Evolutionary conservation across 306 rosid genomes (phyloP), one percentile per base, ranked within the genome.

Genomic region (Carpinus fangiana): DNA sequence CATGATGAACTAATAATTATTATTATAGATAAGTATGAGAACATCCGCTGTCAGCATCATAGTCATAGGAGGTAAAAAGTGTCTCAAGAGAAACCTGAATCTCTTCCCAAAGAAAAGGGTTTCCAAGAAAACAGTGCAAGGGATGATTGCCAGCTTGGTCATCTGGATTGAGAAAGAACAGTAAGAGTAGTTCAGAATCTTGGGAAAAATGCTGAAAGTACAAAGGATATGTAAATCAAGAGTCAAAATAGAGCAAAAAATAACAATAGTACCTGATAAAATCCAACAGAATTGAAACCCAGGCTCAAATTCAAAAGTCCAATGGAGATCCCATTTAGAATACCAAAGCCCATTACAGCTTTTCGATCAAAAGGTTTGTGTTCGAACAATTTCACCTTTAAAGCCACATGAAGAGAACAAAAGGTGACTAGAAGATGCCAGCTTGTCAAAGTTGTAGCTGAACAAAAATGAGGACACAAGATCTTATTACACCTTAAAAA

Each of bases 361-460:
- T 79, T 92, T 78, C 78, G 90, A 67, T 95, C 98, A 79, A 95
- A 89, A 57, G 97, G 85, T 80, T 95, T 95, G 84, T 95, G 97
- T 78, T 95, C 98, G 80, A 95, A 95, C 76, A 95, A 82, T 88
- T 87, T 90, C 97, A 95, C 82, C 80, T 76, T 86, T 54, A 90
- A 82, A 45, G 98, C 98, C 88, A 76, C 89, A 47, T 95, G 96
- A 86, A 95, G 98, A 64, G 98, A 95, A 84, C 97, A 95, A 82
- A 95, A 95, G 50, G 98, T 95, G 82, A 95, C 98, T 55, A 95
- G 96, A 74, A 95, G 93, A 88, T 95, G 98, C 98, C 98, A 95
- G 86, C 98, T 95, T 73, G 98, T 95, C 97, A 95, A 88, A 71
- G 98, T 92, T 71, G 98, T 95, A 80, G 98, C 98, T 95, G 93